Evolutionary conservation across 2,329 filamentous ascomycete species (phyloP).

Genomic region (Elsinoe necatrix): DNA sequence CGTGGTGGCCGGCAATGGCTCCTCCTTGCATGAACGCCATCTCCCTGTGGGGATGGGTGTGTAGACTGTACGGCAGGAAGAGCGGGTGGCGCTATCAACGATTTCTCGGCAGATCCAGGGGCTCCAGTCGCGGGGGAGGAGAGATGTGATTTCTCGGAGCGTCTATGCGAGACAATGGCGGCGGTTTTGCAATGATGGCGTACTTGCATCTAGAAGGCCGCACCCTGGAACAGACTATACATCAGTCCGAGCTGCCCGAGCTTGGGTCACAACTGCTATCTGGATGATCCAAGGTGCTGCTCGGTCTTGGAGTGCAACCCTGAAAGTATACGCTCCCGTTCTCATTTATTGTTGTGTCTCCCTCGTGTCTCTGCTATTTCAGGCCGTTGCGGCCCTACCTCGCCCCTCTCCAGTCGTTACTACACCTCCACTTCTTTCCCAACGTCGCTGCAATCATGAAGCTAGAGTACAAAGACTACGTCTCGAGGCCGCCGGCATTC

Average conservation of each 20-base stretch:
- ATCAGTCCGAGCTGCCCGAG: neutral
- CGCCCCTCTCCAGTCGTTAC: neutral
- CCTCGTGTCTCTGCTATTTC: neutral
- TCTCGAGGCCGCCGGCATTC: slow-evolving; percentile 21
- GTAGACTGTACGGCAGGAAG: neutral
- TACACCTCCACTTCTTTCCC: neutral
- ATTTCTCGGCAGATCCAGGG: neutral
- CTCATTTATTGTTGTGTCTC: neutral
- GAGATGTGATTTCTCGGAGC: neutral
- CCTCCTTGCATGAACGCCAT: neutral
- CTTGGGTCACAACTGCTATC: neutral
- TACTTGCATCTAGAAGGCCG: neutral
- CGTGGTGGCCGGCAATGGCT: neutral
- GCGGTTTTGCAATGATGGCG: neutral
- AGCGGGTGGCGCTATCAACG: neutral
- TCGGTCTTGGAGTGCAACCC: neutral
- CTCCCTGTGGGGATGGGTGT: neutral
- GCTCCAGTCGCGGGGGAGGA: neutral
- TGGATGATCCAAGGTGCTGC: neutral
- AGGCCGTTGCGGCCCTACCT: neutral
- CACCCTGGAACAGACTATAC: neutral
- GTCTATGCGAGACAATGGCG: neutral
- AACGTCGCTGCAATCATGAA: slow-evolving; percentile 11
- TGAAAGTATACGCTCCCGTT: neutral
- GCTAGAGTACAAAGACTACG: slow-evolving; percentile 20